Evolutionary conservation across 208 protist genomes (phyloP).

Genomic region (Trypanosoma avium): DNA sequence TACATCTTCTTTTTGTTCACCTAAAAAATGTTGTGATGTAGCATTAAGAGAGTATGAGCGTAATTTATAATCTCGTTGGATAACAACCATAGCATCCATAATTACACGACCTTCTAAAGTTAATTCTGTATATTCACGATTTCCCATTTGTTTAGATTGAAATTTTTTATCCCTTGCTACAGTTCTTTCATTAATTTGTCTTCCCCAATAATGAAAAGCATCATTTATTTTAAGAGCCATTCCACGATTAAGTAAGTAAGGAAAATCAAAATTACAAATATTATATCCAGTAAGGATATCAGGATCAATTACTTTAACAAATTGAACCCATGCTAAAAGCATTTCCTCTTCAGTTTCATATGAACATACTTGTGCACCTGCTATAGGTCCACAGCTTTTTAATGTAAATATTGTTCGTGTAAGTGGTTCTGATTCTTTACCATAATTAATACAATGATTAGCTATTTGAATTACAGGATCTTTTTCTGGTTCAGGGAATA

Average conservation of each 20-base stretch:
- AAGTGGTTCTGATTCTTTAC: slow-evolving; percentile 59
- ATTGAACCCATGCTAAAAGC: slow-evolving; percentile 90
- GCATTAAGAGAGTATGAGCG: slow-evolving; percentile 99
- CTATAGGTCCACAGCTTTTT: slow-evolving; percentile 94
- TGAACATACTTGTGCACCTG: slow-evolving; percentile 92
- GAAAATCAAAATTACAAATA: slow-evolving; percentile 99
- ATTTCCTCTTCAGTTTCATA: slow-evolving; percentile 95
- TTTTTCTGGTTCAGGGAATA: slow-evolving; percentile 98
- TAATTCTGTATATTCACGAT: slow-evolving; percentile 98
- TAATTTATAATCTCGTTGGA: slow-evolving; percentile 98
- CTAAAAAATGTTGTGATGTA: slow-evolving; percentile 98
- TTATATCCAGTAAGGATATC: slow-evolving; percentile 99
- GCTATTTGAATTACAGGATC: slow-evolving; percentile 99
- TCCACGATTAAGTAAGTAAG: slow-evolving; percentile 98
- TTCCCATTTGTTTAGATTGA: slow-evolving; percentile 97
- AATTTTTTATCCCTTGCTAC: slow-evolving; percentile 95
- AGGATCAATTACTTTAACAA: slow-evolving; percentile 88
- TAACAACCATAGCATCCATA: slow-evolving; percentile 97
- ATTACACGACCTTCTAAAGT: slow-evolving; percentile 96
- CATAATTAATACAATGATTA: slow-evolving; percentile 95
- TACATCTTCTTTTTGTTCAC: slow-evolving; percentile 99
- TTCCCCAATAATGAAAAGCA: slow-evolving; percentile 90
- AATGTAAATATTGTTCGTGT: slow-evolving; percentile 93
- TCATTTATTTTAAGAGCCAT: slow-evolving; percentile 81
- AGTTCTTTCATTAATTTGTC: slow-evolving; percentile 88